Evolutionary conservation across 2,329 filamentous ascomycete species (phyloP), one percentile per base, ranked within the genome.

Genomic region (Sporothrix sp.): DNA sequence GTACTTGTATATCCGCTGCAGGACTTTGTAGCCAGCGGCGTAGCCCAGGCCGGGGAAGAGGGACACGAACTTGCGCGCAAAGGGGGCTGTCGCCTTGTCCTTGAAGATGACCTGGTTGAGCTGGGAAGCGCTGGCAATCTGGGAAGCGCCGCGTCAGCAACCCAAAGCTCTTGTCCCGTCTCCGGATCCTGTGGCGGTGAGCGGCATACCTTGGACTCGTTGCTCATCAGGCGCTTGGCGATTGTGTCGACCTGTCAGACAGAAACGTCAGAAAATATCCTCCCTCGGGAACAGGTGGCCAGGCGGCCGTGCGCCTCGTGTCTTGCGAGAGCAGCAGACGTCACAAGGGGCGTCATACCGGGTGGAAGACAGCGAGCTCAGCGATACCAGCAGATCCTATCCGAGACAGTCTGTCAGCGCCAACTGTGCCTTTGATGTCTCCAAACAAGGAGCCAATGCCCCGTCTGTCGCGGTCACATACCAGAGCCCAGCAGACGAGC

Each of bases 181-280:
- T n/a, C n/a, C n/a, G n/a, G n/a, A n/a, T n/a, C n/a, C n/a, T n/a
- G n/a, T n/a, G n/a, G n/a, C n/a, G n/a, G n/a, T n/a, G n/a, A n/a
- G n/a, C n/a, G n/a, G 14, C 69, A 60, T 66, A 86, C 79, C 71
- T 75, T 87, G 65, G 81, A 81, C 68, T 95, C 85, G 71, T 98
- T 96, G 81, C 89, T 96, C 93, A 98, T 98, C 70, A 98, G 81
- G 60, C 93, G 87, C 78, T 98, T 98, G 57, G 93, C 91, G 63
- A 94, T 96, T 46, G 93, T 98, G 71, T 98, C 93, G 67, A 98
- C 87, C 86, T 91, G 63, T 18, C 3, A 6, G 11, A 8, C 21
- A 14, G 7, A 42, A 16, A 11, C 9, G 25, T 42, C 28, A 42
- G 38, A 42, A 13, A 4, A 42, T 3, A 11, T 6, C 7, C 14